Evolutionary conservation across 192 early-diverging fungal genomes (phyloP), one percentile per base, ranked within the genome.

Genomic region (Backusella mclennaniae): DNA sequence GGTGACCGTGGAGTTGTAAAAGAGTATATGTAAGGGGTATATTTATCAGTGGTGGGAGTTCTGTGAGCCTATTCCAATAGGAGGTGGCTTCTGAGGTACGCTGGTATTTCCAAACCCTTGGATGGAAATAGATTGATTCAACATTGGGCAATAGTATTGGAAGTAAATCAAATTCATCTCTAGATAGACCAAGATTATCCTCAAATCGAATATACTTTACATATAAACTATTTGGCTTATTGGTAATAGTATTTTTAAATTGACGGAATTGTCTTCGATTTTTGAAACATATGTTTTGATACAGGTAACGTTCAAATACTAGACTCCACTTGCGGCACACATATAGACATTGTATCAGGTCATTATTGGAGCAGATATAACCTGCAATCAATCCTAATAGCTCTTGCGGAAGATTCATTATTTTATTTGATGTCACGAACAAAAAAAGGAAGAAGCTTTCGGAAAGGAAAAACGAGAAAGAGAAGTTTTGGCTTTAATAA

Each of bases 251-350:
- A 4, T 59, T 59, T 59, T 59, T 59, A 59, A 59, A 59, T 9
- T 23, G 53, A 21, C 53, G 53, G 53, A 59, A 59, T 12, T 59
- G 53, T 59, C 53, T 59, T 59, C 53, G n/a, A 59, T 59, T 59
- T 59, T 19, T 59, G 53, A 59, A 59, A 26, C 23, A 59, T 8
- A 59, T 12, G 4, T 59, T 7, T 9, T 59, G 6, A 11, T 59
- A 59, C 8, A 59, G 53, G 53, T 59, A 59, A 21, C 23, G 53
- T 12, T 59, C 21, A 59, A 59, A 59, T 59, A 21, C 53, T 59
- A 59, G 11, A 26, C 23, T 12, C 53, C 53, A 59, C 11, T 19
- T 59, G 7, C 21, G 23, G 21, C 53, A 59, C 23, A 59, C 53
- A 12, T 8, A 26, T 23, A 59, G 9, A 59, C 53, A 59, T 26